These are phyloP conservation scores for Phytophthora fragariaefolia DNA, from an alignment of 352 stramenopile genomes.

Conservation along the genomic window DNA sequence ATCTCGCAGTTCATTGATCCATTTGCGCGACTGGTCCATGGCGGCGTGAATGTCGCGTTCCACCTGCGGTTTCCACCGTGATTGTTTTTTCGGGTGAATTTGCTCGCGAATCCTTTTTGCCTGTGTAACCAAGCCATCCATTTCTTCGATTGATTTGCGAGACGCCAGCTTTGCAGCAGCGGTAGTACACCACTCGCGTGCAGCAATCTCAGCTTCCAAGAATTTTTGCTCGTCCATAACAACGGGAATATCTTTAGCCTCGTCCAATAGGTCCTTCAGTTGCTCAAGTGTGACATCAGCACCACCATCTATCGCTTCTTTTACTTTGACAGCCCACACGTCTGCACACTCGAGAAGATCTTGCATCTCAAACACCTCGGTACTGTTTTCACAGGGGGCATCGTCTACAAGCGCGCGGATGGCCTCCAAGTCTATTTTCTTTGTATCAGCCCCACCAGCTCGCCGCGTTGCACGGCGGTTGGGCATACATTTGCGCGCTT, in stretches of 20 bases:
- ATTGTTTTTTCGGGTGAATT: conserved; percentile 79
- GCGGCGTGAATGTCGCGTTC: conserved; percentile 79
- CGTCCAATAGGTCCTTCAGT: conserved; percentile 81
- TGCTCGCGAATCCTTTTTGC: conserved; percentile 76
- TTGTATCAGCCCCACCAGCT: conserved; percentile 53
- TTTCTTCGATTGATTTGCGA: conserved; percentile 67
- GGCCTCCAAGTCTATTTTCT: conserved; percentile 84
- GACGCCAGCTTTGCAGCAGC: conserved; percentile 60
- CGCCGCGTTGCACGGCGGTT: conserved; percentile 72
- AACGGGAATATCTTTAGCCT: conserved; percentile 87
- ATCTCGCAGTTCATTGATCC: conserved; percentile 81
- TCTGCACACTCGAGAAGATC: conserved; percentile 88
- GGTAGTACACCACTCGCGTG: conserved; percentile 76
- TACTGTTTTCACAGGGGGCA: conserved; percentile 85
- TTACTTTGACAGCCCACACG: conserved; percentile 83
- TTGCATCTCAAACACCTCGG: conserved; percentile 91
- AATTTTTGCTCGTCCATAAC: conserved; percentile 89
- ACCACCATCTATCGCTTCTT: conserved; percentile 75
- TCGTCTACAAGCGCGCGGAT: conserved; percentile 88
- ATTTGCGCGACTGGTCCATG: conserved; percentile 72
- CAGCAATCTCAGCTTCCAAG: conserved; percentile 78
- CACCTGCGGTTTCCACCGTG: conserved; percentile 84
- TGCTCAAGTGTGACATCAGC: conserved; percentile 70
- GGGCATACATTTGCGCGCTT: conserved; percentile 87
- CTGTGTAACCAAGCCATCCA: conserved; percentile 64